Evolutionary conservation across 2,329 filamentous ascomycete genomes (phyloP).

Genomic region (Aspergillus phoenicis): DNA sequence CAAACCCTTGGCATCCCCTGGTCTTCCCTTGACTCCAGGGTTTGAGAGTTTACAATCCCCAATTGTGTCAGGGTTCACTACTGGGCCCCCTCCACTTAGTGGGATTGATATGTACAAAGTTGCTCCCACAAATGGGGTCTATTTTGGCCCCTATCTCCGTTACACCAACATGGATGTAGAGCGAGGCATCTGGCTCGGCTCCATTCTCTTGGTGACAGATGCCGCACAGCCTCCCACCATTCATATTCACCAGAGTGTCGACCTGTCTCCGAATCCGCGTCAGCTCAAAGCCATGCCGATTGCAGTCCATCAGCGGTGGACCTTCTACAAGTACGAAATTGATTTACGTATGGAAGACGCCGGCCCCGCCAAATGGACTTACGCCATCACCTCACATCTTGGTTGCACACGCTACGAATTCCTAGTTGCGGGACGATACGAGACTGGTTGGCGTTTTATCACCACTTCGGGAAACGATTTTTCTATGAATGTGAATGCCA

Average conservation of each 20-base stretch:
- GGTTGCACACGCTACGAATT: constrained; percentile 99
- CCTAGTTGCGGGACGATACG: constrained; percentile 83
- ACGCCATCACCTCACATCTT: constrained; percentile 93
- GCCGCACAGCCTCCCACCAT: constrained; percentile 91
- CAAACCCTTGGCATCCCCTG: constrained; percentile 72
- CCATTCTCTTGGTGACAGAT: constrained; percentile 90
- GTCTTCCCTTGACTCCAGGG: constrained; percentile 77
- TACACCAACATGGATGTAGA: constrained; percentile 98
- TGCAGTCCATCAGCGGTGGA: constrained; percentile 87
- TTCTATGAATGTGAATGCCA: constrained; percentile 79
- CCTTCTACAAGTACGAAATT: constrained; percentile 92
- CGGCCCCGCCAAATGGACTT: constrained; percentile 85
- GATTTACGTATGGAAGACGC: constrained; percentile 85
- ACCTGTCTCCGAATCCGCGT: constrained; percentile 88
- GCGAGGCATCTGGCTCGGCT: constrained; percentile 85
- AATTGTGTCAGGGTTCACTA: constrained; percentile 74
- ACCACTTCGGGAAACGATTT: constrained; percentile 97
- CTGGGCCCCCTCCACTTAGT: constrained; percentile 79
- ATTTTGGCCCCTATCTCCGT: constrained; percentile 93
- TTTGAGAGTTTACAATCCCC: constrained; percentile 84
- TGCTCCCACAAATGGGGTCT: constrained; percentile 90
- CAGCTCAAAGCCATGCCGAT: constrained; percentile 83
- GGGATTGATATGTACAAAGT: constrained; percentile 95
- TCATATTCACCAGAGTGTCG: constrained; percentile 85
- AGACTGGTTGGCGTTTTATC: constrained; percentile 93